These are phyloP conservation scores for Erucastrum elatum DNA, from an alignment of 345 rosid genomes.

Conservation along the genomic window DNA sequence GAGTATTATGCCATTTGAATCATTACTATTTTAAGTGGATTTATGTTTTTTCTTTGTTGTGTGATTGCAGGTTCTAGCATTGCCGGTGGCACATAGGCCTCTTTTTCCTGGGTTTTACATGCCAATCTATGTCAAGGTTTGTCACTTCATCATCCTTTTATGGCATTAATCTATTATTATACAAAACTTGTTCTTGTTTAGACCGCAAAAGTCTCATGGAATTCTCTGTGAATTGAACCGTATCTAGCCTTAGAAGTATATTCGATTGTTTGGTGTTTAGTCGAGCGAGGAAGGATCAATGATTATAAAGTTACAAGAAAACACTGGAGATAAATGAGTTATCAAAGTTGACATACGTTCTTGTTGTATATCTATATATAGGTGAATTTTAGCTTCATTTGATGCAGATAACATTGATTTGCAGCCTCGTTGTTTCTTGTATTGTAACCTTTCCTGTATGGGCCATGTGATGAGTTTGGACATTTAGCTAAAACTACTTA, in stretches of 20 bases:
- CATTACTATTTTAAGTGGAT: background rate
- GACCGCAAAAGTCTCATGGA: background rate
- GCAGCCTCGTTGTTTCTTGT: background rate
- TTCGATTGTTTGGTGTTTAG: background rate
- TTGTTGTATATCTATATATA: too few species aligned
- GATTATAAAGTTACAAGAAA: background rate
- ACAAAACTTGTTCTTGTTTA: background rate
- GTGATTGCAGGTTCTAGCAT: background rate
- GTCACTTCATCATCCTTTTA: background rate
- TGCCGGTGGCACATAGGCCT: background rate
- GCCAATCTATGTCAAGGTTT: conserved; percentile 1
- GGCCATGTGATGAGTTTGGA: background rate
- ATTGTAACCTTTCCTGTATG: background rate
- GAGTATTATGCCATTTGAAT: background rate
- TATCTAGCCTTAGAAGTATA: background rate
- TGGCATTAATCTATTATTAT: background rate
- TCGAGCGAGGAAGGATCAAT: background rate
- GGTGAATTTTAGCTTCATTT: background rate
- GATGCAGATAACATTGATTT: background rate
- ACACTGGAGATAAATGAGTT: background rate
- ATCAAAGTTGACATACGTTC: background rate
- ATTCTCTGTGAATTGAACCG: background rate
- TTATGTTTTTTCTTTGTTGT: background rate
- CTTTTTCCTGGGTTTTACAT: background rate
- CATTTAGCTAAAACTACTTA: background rate